These are phyloP conservation scores for Blumeria graminis DNA, from an alignment of 2,329 filamentous ascomycete genomes.

Conservation along the genomic window DNA sequence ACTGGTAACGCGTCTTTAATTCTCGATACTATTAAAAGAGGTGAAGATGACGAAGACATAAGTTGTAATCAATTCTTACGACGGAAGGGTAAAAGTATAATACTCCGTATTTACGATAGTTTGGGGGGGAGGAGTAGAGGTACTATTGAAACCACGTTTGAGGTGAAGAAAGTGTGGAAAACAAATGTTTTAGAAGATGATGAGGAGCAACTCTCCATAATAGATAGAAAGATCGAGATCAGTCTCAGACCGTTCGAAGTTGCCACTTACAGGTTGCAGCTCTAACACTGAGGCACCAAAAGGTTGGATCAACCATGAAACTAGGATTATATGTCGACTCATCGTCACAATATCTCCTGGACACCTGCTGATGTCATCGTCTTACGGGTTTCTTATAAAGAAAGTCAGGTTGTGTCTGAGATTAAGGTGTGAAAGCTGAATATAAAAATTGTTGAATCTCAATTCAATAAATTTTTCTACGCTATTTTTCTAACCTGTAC, in stretches of 20 bases:
- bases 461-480: no score
- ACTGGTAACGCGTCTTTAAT: conserved; percentile 43
- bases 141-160: conserved; percentile 38
- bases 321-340: no score
- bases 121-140: conserved; percentile 61
- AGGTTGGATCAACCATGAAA: no score
- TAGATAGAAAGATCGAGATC: conserved; percentile 30
- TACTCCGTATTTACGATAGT: conserved; percentile 70
- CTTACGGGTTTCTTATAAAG: no score
- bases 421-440: no score
- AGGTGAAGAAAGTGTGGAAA: conserved; percentile 56
- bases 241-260: conserved; percentile 64
- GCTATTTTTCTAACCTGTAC: no score
- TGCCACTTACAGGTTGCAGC: conserved; percentile 47
- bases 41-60: conserved; percentile 65
- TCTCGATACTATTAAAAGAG: conserved; percentile 77
- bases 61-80: conserved; percentile 34
- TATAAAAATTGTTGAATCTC: no score
- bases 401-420: no score
- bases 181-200: conserved; percentile 81
- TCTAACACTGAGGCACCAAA: conserved; percentile 14
- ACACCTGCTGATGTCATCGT: no score
- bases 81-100: conserved; percentile 52
- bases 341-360: no score
- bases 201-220: conserved; percentile 31